phyloP scores from a whole-genome alignment of 148 eudicot genomes.

The Silene conica region DNA sequence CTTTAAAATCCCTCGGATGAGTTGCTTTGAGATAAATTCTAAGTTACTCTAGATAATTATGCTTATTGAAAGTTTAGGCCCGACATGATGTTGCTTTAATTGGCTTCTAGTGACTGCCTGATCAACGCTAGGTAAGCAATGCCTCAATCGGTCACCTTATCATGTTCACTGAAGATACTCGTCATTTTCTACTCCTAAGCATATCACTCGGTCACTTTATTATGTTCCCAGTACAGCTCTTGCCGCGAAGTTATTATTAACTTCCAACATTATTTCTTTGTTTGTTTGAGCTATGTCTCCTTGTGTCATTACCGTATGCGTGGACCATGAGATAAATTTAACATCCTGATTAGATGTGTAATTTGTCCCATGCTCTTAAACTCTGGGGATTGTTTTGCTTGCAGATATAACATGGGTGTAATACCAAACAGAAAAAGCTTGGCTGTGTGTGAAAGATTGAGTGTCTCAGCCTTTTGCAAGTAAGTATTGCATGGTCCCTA shows the following conservation, averaged over 20 bases:
- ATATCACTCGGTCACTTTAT: no score
- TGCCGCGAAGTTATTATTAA: neutral
- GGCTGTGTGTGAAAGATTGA: constrained; percentile 62
- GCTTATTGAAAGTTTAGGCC: neutral
- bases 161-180: neutral
- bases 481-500: constrained; percentile 25
- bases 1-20: neutral
- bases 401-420: constrained; percentile 95
- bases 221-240: neutral
- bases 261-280: neutral
- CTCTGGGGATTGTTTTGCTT: constrained; percentile 1
- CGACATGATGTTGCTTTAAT: neutral
- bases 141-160: neutral
- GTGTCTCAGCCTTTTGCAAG: constrained; percentile 85
- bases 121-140: neutral
- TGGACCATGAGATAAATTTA: neutral
- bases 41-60: neutral
- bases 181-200: no score
- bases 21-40: neutral
- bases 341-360: neutral
- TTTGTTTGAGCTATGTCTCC: neutral
- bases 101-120: neutral
- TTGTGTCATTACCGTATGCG: neutral
- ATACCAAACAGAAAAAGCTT: constrained; percentile 70
- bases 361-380: neutral